phyloP scores from a whole-genome alignment of 176 grass and related monocot genomes.

The Oryza rufipogon region DNA sequence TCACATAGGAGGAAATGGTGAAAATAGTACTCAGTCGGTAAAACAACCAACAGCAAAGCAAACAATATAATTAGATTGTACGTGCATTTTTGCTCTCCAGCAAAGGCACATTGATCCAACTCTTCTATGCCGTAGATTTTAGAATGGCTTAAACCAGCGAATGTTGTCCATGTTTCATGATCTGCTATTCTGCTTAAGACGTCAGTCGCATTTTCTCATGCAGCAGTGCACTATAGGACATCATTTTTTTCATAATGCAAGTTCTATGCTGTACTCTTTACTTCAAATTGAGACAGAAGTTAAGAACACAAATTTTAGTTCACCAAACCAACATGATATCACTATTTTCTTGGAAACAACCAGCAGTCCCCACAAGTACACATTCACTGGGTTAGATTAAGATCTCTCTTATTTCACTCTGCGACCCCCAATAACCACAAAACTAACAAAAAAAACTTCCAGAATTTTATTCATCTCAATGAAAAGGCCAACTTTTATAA shows the following conservation, averaged over 20 bases:
- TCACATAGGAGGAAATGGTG: conserved; percentile 28
- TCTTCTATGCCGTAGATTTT: neutral
- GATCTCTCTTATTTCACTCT: conserved; percentile 9
- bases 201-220: neutral
- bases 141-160: neutral
- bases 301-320: conserved; percentile 19
- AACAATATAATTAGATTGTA: conserved; percentile 12
- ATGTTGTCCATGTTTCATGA: conserved; percentile 10
- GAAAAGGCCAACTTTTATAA: neutral
- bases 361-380: neutral
- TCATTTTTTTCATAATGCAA: conserved; percentile 30
- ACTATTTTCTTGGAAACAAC: neutral
- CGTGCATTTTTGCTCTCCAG: conserved; percentile 20
- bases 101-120: conserved; percentile 13
- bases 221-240: neutral
- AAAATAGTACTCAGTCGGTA: neutral
- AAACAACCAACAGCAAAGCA: conserved; percentile 18
- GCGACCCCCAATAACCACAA: conserved; percentile 15
- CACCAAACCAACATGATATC: conserved; percentile 21
- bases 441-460: conserved; percentile 23
- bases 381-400: neutral
- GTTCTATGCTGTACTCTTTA: conserved; percentile 16
- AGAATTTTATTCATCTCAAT: neutral
- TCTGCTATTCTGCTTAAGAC: neutral
- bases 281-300: conserved; percentile 7